Evolutionary conservation across 306 rosid genomes (phyloP).

Genomic region (Corylus avellana): DNA sequence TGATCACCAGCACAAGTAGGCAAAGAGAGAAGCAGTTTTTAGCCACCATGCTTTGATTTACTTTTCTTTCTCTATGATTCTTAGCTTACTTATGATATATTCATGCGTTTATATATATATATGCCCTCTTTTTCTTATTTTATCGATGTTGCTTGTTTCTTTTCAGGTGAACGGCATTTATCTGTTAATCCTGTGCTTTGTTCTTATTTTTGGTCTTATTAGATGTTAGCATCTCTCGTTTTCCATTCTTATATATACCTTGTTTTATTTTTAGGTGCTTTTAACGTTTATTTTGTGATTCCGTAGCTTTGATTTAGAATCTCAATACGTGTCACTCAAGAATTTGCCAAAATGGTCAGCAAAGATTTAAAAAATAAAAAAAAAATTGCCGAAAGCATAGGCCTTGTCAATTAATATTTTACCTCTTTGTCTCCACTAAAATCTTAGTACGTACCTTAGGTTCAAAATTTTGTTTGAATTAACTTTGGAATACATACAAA

Average conservation of each 20-base stretch:
- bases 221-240: not conserved
- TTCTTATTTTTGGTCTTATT: not conserved
- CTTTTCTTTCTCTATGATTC: not conserved
- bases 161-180: too few species aligned
- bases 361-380: too few species aligned
- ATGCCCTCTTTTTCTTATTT: slow-evolving; percentile 22
- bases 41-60: not conserved
- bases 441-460: too few species aligned
- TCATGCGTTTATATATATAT: not conserved
- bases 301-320: not conserved
- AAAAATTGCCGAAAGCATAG: too few species aligned
- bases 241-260: too few species aligned
- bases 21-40: slow-evolving; percentile 9
- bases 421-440: too few species aligned
- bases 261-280: not conserved
- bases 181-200: too few species aligned
- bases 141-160: not conserved
- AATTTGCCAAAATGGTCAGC: too few species aligned
- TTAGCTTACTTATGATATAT: not conserved
- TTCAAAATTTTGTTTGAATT: too few species aligned
- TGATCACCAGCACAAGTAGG: not conserved
- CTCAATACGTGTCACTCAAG: not conserved
- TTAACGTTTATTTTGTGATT: not conserved
- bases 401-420: too few species aligned
- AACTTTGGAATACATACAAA: too few species aligned